These are phyloP conservation scores for Penicillium sp. DNA, from an alignment of 2,329 filamentous ascomycete species.

Conservation along the genomic window DNA sequence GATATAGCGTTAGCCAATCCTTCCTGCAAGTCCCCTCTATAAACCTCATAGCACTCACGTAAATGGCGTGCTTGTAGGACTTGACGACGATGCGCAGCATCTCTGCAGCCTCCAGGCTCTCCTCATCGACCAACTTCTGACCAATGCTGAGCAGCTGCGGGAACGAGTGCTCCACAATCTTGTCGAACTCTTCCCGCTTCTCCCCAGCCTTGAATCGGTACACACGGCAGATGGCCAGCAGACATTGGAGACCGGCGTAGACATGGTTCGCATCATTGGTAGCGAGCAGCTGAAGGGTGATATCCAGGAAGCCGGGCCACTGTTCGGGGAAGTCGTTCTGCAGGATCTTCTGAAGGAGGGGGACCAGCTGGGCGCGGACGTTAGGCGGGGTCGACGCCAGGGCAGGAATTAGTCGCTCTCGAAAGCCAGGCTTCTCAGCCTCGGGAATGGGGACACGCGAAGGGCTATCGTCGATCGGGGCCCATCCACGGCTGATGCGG, in stretches of 20 bases:
- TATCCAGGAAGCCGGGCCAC: slow-evolving; percentile 93
- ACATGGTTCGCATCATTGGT: slow-evolving; percentile 81
- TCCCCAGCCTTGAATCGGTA: slow-evolving; percentile 90
- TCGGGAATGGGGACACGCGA: slow-evolving; percentile 74
- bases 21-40: slow-evolving; percentile 6
- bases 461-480: slow-evolving; percentile 67
- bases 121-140: slow-evolving; percentile 81
- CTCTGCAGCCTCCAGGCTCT: slow-evolving; percentile 88
- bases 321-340: slow-evolving; percentile 90
- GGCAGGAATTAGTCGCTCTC: slow-evolving; percentile 81
- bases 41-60: slow-evolving; percentile 54
- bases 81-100: slow-evolving; percentile 95
- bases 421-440: slow-evolving; percentile 79
- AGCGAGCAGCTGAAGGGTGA: slow-evolving; percentile 81
- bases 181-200: slow-evolving; percentile 77
- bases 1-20: slow-evolving; percentile 29
- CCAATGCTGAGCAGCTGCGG: slow-evolving; percentile 81
- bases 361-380: slow-evolving; percentile 87
- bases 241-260: slow-evolving; percentile 86
- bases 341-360: slow-evolving; percentile 90
- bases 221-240: slow-evolving; percentile 89
- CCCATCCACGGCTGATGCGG: slow-evolving; percentile 89
- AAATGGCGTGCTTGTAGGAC: slow-evolving; percentile 96
- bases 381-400: slow-evolving; percentile 73
- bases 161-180: slow-evolving; percentile 87